Conservation (phyloP, 2,329 filamentous ascomycete species). For the Aspergillus quadricinctus region DNA sequence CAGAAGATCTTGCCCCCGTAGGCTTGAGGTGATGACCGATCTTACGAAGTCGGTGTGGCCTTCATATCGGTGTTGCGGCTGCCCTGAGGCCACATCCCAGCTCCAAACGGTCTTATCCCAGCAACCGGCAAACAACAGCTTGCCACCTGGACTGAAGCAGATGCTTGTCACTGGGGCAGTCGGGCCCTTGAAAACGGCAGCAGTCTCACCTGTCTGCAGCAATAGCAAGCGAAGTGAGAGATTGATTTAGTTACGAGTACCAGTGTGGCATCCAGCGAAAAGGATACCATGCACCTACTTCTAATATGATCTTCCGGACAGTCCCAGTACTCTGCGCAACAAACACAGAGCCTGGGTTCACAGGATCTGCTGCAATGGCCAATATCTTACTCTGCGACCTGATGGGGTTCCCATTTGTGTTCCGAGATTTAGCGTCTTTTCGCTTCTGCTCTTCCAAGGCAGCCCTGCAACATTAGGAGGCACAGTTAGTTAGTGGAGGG, state of each 20-base stretch:
- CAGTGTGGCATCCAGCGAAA: constrained; percentile 4
- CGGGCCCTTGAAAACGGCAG: constrained; percentile 64
- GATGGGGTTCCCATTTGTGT: constrained; percentile 78
- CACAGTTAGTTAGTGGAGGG: constrained; percentile 13
- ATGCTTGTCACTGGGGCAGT: constrained; percentile 75
- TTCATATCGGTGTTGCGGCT: constrained; percentile 56
- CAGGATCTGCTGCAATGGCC: constrained; percentile 65
- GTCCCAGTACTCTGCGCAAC: constrained; percentile 84
- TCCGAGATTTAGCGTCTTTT: constrained; percentile 70
- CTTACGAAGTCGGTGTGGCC: constrained; percentile 94
- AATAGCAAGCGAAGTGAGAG: constrained; percentile 5
- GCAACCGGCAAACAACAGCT: constrained; percentile 72
- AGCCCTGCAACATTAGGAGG: constrained; percentile 33
- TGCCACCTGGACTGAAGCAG: constrained; percentile 57
- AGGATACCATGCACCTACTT: constrained; percentile 56
- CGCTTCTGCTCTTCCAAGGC: constrained; percentile 50
- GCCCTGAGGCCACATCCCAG: constrained; percentile 63
- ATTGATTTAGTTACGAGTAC: constrained; percentile 9
- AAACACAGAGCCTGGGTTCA: constrained; percentile 60
- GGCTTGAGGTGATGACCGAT: constrained; percentile 59
- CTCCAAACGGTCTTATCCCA: constrained; percentile 95
- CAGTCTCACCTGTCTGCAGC: constrained; percentile 42
- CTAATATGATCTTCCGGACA: constrained; percentile 67
- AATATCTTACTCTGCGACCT: constrained; percentile 81
- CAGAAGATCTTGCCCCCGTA: constrained; percentile 60